Conservation (phyloP, 495 filamentous ascomycete species). For the Tuber umbilicatum region DNA sequence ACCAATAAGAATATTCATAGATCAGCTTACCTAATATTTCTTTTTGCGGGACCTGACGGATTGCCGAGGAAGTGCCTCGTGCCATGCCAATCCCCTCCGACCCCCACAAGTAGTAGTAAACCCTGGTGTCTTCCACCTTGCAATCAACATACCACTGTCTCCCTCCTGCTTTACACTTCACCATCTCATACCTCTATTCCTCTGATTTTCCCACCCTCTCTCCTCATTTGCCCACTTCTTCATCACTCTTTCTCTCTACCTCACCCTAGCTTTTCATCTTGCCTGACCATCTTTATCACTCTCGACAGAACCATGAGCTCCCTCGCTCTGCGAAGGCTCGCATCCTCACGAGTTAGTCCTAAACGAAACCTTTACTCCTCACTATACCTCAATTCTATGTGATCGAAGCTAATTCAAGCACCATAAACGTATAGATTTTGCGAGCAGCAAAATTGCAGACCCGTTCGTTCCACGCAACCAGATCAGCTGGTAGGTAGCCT, state of each 20-base stretch:
- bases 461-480: slow-evolving; percentile 78
- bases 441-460: slow-evolving; percentile 43
- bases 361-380: slow-evolving; percentile 17
- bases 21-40: background rate
- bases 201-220: background rate
- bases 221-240: background rate
- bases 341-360: slow-evolving; percentile 53
- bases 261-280: slow-evolving; percentile 7
- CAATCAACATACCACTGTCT: slow-evolving; percentile 8
- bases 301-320: slow-evolving; percentile 46
- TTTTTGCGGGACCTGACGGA: background rate
- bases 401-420: background rate
- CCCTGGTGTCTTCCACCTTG: background rate
- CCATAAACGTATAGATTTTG: slow-evolving; percentile 15
- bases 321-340: slow-evolving; percentile 55
- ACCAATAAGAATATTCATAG: background rate
- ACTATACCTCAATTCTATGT: slow-evolving; percentile 14
- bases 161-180: background rate
- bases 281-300: slow-evolving; percentile 4
- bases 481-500: slow-evolving; percentile 61
- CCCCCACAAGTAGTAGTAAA: background rate
- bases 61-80: slow-evolving; percentile 2
- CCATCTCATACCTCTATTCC: background rate
- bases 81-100: background rate
- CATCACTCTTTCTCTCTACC: slow-evolving; percentile 1